Evolutionary conservation across 495 filamentous ascomycete genomes (phyloP), one percentile per base, ranked within the genome.

Genomic region (Glarea lozoyensis): DNA sequence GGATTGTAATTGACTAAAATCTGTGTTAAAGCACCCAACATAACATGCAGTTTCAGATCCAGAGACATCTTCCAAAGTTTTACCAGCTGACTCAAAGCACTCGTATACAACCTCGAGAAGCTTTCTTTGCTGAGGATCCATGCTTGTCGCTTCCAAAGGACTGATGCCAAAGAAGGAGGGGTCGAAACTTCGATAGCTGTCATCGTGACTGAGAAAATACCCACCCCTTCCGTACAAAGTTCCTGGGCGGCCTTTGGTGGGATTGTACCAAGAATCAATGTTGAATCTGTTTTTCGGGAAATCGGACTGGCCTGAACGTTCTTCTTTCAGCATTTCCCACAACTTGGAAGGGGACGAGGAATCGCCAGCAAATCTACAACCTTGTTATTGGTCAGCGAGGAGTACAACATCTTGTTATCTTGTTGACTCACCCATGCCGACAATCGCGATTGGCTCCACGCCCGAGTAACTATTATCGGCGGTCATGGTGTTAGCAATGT

Each of bases 111-210:
- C 62, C 46, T 82, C 75, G 1, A 81, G 59, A 0, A 82, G 52
- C 6, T 68, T 53, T 0, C 75, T 47, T 37, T 78, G 73, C 16
- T 74, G 68, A 0, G 78, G 77, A 43, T 81, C 74, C 50, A 78
- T 64, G 0, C 50, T 52, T 50, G 66, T 66, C 4, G 64, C 67
- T 42, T 79, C 73, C 0, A 23, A 29, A 11, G 53, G 49, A 2
- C 57, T 60, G 47, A 74, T 60, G 1, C 53, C 51, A 45, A 63
- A 70, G 48, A 76, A 67, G 0, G 37, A 35, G 0, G 52, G n/a
- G 34, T 69, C 65, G 10, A 66, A 35, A 7, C 7, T 7, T n/a
- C 37, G 20, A n/a, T n/a, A n/a, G n/a, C n/a, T n/a, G 16, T 47
- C 41, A 16, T 19, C 18, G 4, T 37, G 13, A 17, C 13, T 18